Evolutionary conservation across 129 eudicot genomes (phyloP), one percentile per base, ranked within the genome.

Genomic region (Dittrichia graveolens): DNA sequence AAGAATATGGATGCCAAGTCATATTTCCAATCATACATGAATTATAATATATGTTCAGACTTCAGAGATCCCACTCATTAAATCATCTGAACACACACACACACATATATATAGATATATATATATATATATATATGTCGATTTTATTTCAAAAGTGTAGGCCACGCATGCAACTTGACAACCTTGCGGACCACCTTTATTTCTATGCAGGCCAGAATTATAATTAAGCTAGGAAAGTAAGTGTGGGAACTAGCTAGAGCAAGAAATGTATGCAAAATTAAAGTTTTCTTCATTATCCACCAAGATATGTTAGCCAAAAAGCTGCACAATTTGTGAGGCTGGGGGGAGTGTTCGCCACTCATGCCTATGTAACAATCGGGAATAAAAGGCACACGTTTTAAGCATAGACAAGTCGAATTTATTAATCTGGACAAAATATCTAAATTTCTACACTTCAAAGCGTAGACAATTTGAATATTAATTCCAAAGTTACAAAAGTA

Each of bases 251-350:
- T 24, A 24, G 31, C 1, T 24, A 24, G 31, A 24, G 31, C 31
- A 24, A 24, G 31, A 24, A 24, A 60, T n/a, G 60, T 8, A 60
- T 34, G 69, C 16, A 14, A 63, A 49, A 48, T 60, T 37, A 7
- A 49, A 68, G 44, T 37, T 69, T 3, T 60, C 45, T 68, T 47
- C 24, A 38, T 41, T 31, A 69, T 61, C 69, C 58, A 76, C 55
- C 61, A 69, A 55, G 11, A 66, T 65, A 61, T 78, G 77, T 74
- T 41, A 59, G 47, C 53, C 13, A 69, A 61, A 2, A 24, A 77
- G 71, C 15, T 69, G 71, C 41, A 69, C 14, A 69, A 31, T 58
- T 60, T 67, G 69, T 45, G 31, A 24, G 31, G 31, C 2, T 24
- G 2, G 31, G 0, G 31, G 31, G 31, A 0, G 31, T 24, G 31